Evolutionary conservation across 2,329 filamentous ascomycete genomes (phyloP), one percentile per base, ranked within the genome.

Genomic region (Penicillium sp.): DNA sequence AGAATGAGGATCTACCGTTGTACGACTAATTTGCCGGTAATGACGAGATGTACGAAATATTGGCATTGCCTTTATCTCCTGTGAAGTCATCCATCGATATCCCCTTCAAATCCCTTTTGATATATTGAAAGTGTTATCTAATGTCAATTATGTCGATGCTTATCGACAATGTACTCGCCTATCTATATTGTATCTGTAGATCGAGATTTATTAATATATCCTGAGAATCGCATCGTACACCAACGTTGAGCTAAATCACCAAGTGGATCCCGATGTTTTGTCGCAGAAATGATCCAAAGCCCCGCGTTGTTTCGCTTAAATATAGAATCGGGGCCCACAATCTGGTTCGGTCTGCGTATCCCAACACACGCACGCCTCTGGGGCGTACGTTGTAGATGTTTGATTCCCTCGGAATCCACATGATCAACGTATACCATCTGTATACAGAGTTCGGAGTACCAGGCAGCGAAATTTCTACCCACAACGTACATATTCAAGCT

Each of bases 1-100:
- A 40, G 45, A 53, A 58, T 58, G 45, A 58, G 40, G 56, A 60
- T 60, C 52, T 53, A 50, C 56, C 49, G 10, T 37, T 20, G 20
- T 40, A 44, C 37, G 34, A 34, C 49, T 53, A 39, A 48, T 40
- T 46, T 42, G 48, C 56, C 53, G 48, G 47, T 55, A 50, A 48
- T 39, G 43, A 53, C 34, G 18, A 53, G 34, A 53, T 20, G 13
- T 46, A 24, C 22, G 10, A 14, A n/a, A 26, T n/a, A 13, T 13
- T 16, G 38, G 34, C 37, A 53, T 26, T 48, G 43, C 20, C 37
- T 5, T 42, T 40, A 18, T 53, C 35, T 26, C 42, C 51, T 40
- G 29, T 42, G 29, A 53, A 29, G 29, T 42, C 44, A 49, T 34
- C 29, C 29, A 29, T 10, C 9, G 29, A 2, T 29, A 34, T 49